These are phyloP conservation scores for Rhynchospora pubera DNA, from an alignment of 176 grass and related monocot species.

Conservation along the genomic window DNA sequence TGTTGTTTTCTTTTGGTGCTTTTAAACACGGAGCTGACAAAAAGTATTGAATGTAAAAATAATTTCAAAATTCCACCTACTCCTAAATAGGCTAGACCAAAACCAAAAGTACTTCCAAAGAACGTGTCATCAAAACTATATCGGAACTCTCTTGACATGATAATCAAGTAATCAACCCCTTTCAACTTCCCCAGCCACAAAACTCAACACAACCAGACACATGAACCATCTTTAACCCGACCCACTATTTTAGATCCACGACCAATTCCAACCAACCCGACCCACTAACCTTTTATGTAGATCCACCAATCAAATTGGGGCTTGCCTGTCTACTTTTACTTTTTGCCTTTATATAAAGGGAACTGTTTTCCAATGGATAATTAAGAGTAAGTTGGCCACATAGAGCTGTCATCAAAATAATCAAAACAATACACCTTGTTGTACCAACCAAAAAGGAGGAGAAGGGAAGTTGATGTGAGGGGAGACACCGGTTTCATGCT, in stretches of 20 bases:
- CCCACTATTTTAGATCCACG: too few relatives aligned
- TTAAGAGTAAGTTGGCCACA: conserved; percentile 16
- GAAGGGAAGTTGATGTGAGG: background rate
- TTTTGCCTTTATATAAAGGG: conserved; percentile 28
- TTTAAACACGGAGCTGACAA: too few relatives aligned
- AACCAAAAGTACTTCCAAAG: too few relatives aligned
- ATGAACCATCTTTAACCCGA: conserved; percentile 7
- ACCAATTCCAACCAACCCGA: conserved; percentile 1
- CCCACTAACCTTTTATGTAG: conserved; percentile 20
- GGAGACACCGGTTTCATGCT: conserved; percentile 21
- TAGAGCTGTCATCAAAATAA: conserved; percentile 26
- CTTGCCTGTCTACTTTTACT: conserved; percentile 32
- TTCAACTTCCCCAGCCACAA: background rate
- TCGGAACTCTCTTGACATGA: background rate
- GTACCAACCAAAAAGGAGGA: background rate
- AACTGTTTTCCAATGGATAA: background rate
- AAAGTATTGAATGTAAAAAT: background rate
- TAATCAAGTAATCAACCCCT: background rate
- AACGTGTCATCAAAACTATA: background rate
- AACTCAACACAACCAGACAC: background rate
- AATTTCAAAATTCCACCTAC: background rate
- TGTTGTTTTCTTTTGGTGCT: too few relatives aligned
- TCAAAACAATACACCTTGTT: background rate
- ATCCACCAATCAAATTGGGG: conserved; percentile 59
- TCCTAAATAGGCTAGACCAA: too few relatives aligned